Conservation (phyloP, 805 yeast genomes). For the Candida ficus region DNA sequence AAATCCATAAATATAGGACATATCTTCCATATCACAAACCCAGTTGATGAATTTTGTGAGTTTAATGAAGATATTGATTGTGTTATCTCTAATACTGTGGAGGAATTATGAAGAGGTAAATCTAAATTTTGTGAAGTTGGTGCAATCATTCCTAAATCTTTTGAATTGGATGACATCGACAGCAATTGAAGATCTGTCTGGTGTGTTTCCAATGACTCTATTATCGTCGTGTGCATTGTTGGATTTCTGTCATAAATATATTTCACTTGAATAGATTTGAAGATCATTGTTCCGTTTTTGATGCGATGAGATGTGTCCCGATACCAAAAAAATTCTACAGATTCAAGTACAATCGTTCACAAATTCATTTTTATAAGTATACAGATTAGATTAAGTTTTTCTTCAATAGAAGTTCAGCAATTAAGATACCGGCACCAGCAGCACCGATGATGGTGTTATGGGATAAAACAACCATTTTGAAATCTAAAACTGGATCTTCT, state of each 20-base stretch:
- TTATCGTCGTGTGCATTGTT: not conserved
- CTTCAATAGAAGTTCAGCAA: slow-evolving; percentile 84
- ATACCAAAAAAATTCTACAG: not conserved
- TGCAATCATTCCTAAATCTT: slow-evolving; percentile 7
- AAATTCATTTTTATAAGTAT: not conserved
- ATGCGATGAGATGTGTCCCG: not conserved
- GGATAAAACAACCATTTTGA: slow-evolving; percentile 94
- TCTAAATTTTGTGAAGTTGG: not conserved
- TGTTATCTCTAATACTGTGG: slow-evolving; percentile 2
- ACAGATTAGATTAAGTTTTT: slow-evolving; percentile 57
- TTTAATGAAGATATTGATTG: slow-evolving; percentile 31
- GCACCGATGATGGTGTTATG: slow-evolving; percentile 98
- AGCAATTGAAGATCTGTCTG: not conserved
- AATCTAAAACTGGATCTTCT: slow-evolving; percentile 88
- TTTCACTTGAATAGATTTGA: too few relatives aligned
- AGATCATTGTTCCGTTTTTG: too few relatives aligned
- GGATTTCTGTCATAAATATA: too few relatives aligned
- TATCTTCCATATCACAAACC: slow-evolving; percentile 59
- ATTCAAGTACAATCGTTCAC: not conserved
- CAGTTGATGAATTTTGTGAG: slow-evolving; percentile 43
- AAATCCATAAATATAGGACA: slow-evolving; percentile 48
- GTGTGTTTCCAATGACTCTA: not conserved
- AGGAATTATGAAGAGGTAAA: slow-evolving; percentile 6
- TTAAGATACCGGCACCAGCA: slow-evolving; percentile 96
- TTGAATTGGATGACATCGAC: not conserved